A percentile compares a stretch with the other conserved stretches of the same genome.
Conservation (phyloP, 768 basidiomycete species). For the Russula sp. region DNA sequence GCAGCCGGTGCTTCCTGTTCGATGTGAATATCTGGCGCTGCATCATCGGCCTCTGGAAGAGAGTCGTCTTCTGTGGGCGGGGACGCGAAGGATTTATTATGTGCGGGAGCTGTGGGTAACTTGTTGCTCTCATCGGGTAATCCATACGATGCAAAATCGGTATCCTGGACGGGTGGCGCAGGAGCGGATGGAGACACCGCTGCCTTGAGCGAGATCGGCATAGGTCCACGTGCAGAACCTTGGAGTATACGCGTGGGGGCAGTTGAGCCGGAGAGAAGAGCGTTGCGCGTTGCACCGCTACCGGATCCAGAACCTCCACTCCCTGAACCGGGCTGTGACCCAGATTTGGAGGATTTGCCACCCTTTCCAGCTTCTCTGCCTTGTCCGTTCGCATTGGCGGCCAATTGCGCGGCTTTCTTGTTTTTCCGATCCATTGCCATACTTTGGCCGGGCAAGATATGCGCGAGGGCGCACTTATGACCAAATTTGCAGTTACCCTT, state of each 20-base stretch:
- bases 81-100: conserved; percentile 31
- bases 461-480: conserved; percentile 87
- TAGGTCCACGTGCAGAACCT: conserved; percentile 53
- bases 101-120: conserved; percentile 47
- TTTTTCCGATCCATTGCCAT: conserved; percentile 98
- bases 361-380: conserved; percentile 40
- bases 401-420: conserved; percentile 83
- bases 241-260: conserved; percentile 57
- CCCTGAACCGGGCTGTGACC: conserved; percentile 33
- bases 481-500: conserved; percentile 89
- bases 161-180: conserved; percentile 72
- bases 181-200: conserved; percentile 74
- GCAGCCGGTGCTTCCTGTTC: conserved; percentile 18
- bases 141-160: conserved; percentile 68
- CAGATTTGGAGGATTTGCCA: conserved; percentile 39
- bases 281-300: conserved; percentile 33
- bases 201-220: conserved; percentile 67
- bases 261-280: conserved; percentile 56
- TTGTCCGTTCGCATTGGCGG: conserved; percentile 42
- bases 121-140: conserved; percentile 59
- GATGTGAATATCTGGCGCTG: conserved; percentile 7
- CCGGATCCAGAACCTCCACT: conserved; percentile 25
- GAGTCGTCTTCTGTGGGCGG: conserved; percentile 18
- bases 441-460: conserved; percentile 89
- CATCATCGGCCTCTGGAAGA: conserved; percentile 19